Percentiles rank a stretch among this genome's conserved stretches.
Evolutionary conservation across 2,329 filamentous ascomycete species (phyloP).

Genomic region (Aphanocladium album): DNA sequence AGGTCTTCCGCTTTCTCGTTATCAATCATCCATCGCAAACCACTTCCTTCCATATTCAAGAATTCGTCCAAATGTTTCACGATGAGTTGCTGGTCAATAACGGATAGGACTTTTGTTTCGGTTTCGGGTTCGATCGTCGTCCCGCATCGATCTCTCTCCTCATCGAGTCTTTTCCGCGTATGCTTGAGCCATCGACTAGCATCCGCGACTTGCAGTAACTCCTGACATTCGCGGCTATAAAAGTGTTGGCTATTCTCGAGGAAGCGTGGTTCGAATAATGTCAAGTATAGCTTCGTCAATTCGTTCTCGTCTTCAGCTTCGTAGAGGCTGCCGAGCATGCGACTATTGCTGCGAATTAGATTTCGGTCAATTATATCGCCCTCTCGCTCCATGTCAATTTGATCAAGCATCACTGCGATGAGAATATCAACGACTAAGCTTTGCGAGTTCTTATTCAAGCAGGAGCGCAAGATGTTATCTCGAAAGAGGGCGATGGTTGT

Average conservation of each 20-base stretch:
- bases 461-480: constrained; percentile 71
- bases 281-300: constrained; percentile 75
- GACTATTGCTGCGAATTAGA: constrained; percentile 74
- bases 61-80: constrained; percentile 72
- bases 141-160: constrained; percentile 77
- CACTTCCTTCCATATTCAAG: constrained; percentile 76
- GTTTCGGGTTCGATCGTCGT: constrained; percentile 75
- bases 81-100: constrained; percentile 80
- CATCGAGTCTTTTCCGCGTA: constrained; percentile 66
- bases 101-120: constrained; percentile 63
- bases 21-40: constrained; percentile 84
- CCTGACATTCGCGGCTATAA: constrained; percentile 70
- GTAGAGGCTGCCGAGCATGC: constrained; percentile 87
- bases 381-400: constrained; percentile 86
- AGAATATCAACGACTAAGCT: constrained; percentile 67
- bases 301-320: constrained; percentile 75
- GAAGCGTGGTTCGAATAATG: constrained; percentile 75
- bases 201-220: constrained; percentile 71
- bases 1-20: constrained; percentile 78
- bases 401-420: constrained; percentile 77
- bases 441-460: constrained; percentile 39
- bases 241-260: constrained; percentile 65
- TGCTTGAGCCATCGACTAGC: constrained; percentile 77
- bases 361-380: constrained; percentile 83
- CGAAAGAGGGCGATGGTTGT: constrained; percentile 84